Percentiles rank a stretch among this genome's conserved stretches.
These are phyloP conservation scores for Ceratobasidium sp. DNA, from an alignment of 1,284 basidiomycete genomes.

Conservation along the genomic window DNA sequence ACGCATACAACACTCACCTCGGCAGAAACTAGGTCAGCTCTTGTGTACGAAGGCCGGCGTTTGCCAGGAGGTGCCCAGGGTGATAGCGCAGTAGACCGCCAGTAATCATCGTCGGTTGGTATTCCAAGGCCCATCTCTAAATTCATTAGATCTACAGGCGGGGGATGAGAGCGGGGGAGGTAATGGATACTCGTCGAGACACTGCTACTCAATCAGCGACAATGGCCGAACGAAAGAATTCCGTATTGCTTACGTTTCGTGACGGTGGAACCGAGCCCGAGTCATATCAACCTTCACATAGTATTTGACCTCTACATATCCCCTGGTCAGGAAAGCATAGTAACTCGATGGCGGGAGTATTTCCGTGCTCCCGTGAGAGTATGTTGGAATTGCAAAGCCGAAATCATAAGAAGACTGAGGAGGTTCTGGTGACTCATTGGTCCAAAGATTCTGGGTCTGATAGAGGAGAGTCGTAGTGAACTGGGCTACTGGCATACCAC, in stretches of 20 bases:
- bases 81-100: conserved; percentile 6
- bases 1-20: neutral
- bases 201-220: neutral
- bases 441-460: conserved; percentile 26
- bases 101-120: conserved; percentile 7
- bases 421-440: conserved; percentile 1
- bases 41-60: neutral
- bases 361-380: conserved; percentile 27
- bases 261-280: conserved; percentile 34
- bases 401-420: conserved; percentile 28
- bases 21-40: conserved; percentile 4
- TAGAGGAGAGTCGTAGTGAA: neutral
- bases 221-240: no score
- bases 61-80: neutral
- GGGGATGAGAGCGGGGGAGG: conserved; percentile 22
- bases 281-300: conserved; percentile 38
- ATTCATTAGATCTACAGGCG: conserved; percentile 9
- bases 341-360: conserved; percentile 34
- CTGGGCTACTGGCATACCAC: conserved; percentile 40
- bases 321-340: conserved; percentile 28
- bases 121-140: neutral
- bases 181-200: conserved; percentile 28
- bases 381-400: conserved; percentile 35
- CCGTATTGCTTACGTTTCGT: conserved; percentile 29
- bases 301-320: conserved; percentile 41